A percentile compares a stretch with the other conserved stretches of the same genome.
These are phyloP conservation scores for Ramaria rubella DNA, from an alignment of 768 basidiomycete genomes.

Conservation along the genomic window DNA sequence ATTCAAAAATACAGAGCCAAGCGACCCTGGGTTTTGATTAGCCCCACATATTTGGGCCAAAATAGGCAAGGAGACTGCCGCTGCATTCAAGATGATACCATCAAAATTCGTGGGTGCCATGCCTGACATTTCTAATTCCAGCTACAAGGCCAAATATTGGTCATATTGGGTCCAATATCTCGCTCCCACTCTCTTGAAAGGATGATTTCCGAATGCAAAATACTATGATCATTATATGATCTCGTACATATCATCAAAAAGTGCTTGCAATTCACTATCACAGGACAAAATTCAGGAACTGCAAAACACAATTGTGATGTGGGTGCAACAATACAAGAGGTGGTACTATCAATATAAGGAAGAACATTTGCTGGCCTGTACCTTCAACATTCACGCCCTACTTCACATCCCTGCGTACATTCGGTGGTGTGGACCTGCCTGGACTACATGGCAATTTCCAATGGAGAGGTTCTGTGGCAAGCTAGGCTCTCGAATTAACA, in stretches of 20 bases:
- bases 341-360: too few relatives aligned
- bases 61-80: conserved; percentile 28
- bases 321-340: conserved; percentile 13
- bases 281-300: conserved; percentile 11
- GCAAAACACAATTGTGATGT: conserved; percentile 10
- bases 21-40: background rate
- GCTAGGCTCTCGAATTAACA: background rate
- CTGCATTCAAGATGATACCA: conserved; percentile 21
- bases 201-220: too few relatives aligned
- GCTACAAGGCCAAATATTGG: conserved; percentile 14
- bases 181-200: too few relatives aligned
- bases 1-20: background rate
- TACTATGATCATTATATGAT: conserved; percentile 20
- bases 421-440: background rate
- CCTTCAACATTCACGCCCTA: background rate
- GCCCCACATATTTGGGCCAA: conserved; percentile 32
- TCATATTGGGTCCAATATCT: conserved; percentile 11
- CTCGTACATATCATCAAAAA: conserved; percentile 17
- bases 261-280: conserved; percentile 19
- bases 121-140: conserved; percentile 19
- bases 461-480: conserved; percentile 23
- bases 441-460: conserved; percentile 22
- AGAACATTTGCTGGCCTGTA: background rate
- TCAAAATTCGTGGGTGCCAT: conserved; percentile 20
- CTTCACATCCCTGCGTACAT: background rate